A percentile compares a stretch with the other conserved stretches of the same genome.
Conservation (phyloP, 2,329 filamentous ascomycete species). For the Nothophoma quercina region DNA sequence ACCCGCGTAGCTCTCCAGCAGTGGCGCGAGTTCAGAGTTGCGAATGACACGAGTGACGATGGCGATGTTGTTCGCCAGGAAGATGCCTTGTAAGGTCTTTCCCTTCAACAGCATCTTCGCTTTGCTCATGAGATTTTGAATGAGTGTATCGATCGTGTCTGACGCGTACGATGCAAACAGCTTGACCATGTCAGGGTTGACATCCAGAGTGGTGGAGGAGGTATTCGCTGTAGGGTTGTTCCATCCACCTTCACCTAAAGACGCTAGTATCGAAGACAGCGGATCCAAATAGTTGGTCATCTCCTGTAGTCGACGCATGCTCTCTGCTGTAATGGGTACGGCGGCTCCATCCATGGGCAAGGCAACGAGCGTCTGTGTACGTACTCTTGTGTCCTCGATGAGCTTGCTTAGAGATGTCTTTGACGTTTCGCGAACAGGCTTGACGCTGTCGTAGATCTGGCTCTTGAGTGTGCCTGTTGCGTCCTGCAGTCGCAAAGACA, state of each 20-base stretch:
- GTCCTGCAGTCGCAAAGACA: conserved; percentile 80
- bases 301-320: conserved; percentile 83
- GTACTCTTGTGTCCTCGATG: conserved; percentile 81
- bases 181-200: conserved; percentile 85
- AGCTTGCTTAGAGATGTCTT: conserved; percentile 85
- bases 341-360: conserved; percentile 81
- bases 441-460: conserved; percentile 82
- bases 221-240: conserved; percentile 59
- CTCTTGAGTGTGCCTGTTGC: conserved; percentile 86
- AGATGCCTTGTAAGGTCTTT: conserved; percentile 83
- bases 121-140: conserved; percentile 78
- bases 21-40: conserved; percentile 76
- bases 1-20: conserved; percentile 69
- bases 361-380: conserved; percentile 68
- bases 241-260: conserved; percentile 93
- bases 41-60: conserved; percentile 86
- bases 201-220: conserved; percentile 75
- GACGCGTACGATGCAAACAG: conserved; percentile 89
- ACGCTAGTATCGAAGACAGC: conserved; percentile 88
- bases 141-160: conserved; percentile 84
- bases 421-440: conserved; percentile 89
- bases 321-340: conserved; percentile 79
- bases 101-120: conserved; percentile 73
- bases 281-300: conserved; percentile 88
- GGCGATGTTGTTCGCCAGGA: conserved; percentile 86